Percentiles rank a stretch among this genome's conserved stretches.
These are phyloP conservation scores for Eutrema heterophyllum DNA, from an alignment of 345 rosid genomes.

Conservation along the genomic window DNA sequence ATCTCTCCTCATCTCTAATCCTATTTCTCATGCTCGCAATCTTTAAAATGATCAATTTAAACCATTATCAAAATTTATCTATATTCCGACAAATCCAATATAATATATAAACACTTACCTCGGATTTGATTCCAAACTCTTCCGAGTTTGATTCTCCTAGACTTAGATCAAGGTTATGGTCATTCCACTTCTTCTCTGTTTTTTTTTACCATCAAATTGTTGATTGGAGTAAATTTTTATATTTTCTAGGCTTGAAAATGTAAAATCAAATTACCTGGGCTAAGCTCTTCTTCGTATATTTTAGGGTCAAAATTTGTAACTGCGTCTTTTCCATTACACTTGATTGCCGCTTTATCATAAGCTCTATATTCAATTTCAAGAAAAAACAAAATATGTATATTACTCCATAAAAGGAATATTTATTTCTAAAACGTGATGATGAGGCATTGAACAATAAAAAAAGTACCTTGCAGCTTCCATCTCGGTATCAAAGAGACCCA, in stretches of 20 bases:
- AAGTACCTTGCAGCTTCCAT: constrained; percentile 88
- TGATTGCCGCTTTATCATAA: constrained; percentile 90
- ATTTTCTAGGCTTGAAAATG: too few relatives aligned
- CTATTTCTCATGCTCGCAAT: constrained; percentile 49
- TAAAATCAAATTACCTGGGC: constrained; percentile 29
- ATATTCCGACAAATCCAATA: not conserved
- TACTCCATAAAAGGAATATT: not conserved
- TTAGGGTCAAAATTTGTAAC: constrained; percentile 90
- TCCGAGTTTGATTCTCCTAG: constrained; percentile 50
- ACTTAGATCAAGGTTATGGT: constrained; percentile 80
- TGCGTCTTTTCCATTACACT: constrained; percentile 91
- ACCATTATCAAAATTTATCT: not conserved
- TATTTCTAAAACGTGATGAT: constrained; percentile 7
- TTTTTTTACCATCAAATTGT: not conserved
- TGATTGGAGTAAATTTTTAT: not conserved
- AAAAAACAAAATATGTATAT: not conserved
- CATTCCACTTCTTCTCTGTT: constrained; percentile 17
- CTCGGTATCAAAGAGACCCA: constrained; percentile 94
- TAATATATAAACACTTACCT: constrained; percentile 4
- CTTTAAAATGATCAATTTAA: not conserved
- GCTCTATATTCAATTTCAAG: constrained; percentile 36
- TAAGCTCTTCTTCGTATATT: constrained; percentile 64
- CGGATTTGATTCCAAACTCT: not conserved
- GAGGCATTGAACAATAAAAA: not conserved
- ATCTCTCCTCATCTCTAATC: constrained; percentile 33